Percentiles rank a stretch among this genome's conserved stretches.
Conservation (phyloP, 192 early-diverging fungal species). For the Spinellus fusiger region DNA sequence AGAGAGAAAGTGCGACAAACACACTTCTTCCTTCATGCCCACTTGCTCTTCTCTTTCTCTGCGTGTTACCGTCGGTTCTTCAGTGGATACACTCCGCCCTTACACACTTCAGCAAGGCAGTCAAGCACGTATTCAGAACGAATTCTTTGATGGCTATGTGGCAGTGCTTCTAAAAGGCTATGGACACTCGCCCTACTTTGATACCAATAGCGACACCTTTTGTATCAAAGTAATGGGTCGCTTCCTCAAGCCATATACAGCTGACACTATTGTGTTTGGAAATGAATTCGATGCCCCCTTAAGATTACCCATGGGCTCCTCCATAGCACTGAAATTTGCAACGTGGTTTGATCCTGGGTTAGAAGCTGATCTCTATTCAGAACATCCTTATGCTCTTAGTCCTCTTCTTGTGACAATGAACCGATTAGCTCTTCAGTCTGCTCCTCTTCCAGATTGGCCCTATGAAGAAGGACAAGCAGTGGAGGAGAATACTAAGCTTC, state of each 20-base stretch:
- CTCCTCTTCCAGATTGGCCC: slow-evolving; percentile 34
- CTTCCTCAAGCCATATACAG: slow-evolving; percentile 62
- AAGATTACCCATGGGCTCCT: slow-evolving; percentile 59
- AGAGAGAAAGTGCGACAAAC: neutral
- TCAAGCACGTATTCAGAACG: slow-evolving; percentile 58
- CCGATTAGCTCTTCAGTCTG: slow-evolving; percentile 46
- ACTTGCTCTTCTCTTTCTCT: slow-evolving; percentile 9
- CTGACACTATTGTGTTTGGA: slow-evolving; percentile 71
- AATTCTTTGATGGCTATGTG: slow-evolving; percentile 56
- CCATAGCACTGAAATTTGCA: slow-evolving; percentile 67
- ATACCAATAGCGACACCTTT: slow-evolving; percentile 51
- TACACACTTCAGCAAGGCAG: slow-evolving; percentile 52
- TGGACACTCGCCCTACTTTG: slow-evolving; percentile 51
- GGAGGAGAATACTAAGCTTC: slow-evolving; percentile 8
- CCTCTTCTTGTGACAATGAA: slow-evolving; percentile 75
- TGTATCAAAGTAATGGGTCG: slow-evolving; percentile 66
- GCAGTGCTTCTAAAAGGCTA: slow-evolving; percentile 52
- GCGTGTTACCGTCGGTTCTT: slow-evolving; percentile 32
- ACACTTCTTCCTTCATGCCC: neutral
- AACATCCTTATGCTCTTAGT: slow-evolving; percentile 65
- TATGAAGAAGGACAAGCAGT: slow-evolving; percentile 34
- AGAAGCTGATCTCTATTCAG: slow-evolving; percentile 59
- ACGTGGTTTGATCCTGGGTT: slow-evolving; percentile 74
- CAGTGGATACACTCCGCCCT: slow-evolving; percentile 26
- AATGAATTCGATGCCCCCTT: slow-evolving; percentile 69